Conservation (phyloP, 176 grass and related monocot species). For the Raddia distichophylla region DNA sequence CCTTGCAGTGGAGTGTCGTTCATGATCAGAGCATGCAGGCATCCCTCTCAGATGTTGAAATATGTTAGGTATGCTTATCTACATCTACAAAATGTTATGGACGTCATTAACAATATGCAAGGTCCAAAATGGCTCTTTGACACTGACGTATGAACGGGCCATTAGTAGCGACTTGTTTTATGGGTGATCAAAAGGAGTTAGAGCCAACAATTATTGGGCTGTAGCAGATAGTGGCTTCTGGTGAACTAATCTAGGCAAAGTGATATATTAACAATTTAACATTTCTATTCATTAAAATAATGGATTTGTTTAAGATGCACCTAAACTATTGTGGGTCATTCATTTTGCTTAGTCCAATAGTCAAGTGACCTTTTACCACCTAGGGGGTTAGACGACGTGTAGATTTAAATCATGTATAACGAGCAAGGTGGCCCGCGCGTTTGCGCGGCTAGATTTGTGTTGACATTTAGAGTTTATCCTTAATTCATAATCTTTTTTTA, state of each 20-base stretch:
- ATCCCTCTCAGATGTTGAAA: background rate
- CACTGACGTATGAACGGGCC: conserved; percentile 4
- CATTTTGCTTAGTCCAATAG: no score
- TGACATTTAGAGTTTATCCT: no score
- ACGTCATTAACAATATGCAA: background rate
- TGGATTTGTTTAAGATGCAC: no score
- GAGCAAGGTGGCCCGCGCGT: no score
- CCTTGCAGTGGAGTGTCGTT: background rate
- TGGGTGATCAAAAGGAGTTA: background rate
- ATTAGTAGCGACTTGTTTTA: background rate
- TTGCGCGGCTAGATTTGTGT: no score
- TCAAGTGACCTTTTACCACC: no score
- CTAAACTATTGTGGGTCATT: no score
- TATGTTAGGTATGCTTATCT: conserved; percentile 18
- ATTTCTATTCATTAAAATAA: background rate
- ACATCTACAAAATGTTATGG: conserved; percentile 17
- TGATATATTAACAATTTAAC: background rate
- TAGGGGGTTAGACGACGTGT: no score
- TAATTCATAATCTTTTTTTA: no score
- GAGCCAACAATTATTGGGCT: conserved; percentile 25
- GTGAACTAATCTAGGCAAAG: background rate
- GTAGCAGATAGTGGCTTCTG: background rate
- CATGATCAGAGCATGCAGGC: background rate
- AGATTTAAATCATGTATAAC: no score
- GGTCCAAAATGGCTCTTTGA: conserved; percentile 13